Base-by-base conservation (phyloP, 1,284 basidiomycete genomes). In the Abortiporus biennis region DNA sequence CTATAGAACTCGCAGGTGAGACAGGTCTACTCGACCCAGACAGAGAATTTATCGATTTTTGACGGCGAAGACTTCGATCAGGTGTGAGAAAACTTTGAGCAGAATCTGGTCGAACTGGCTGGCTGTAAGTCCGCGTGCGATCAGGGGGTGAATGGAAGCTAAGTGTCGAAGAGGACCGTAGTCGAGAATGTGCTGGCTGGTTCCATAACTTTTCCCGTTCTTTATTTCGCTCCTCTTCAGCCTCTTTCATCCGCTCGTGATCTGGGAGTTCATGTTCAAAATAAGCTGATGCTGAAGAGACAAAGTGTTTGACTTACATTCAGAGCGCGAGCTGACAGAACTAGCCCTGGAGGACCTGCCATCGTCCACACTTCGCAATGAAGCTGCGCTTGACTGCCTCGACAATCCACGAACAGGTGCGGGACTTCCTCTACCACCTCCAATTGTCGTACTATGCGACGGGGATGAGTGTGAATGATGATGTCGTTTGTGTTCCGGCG, bases 131-230 rank as follows among this genome's bases (percentile, higher is more conserved):
- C 9, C 61, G 56, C 11, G 43, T 36, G 2, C 57, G 56, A n/a
- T 56, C 53, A 24, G 41, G 43, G 42, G 54, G 43, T 22, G 47
- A 51, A 43, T 50, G 50, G 17, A 51, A 45, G 35, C 41, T 55
- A 36, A 50, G 54, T 39, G 48, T 58, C 17, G 51, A 54, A n/a
- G 59, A 40, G 23, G 56, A 53, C 37, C 59, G 56, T 11, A 54
- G 52, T 16, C 58, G 54, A 8, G 53, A 52, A 13, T 56, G 54
- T n/a, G n/a, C n/a, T 8, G 67, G 69, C 46, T 67, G 74, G 50
- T 80, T 80, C 78, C 77, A 79, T 39, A 69, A 67, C 17, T 69
- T 65, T 53, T 78, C 78, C 23, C 67, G 63, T 35, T 76, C 70
- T 23, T 59, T 50, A 20, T 63, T 62, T 41, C 56, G 66, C 34